Base-by-base conservation (phyloP, 2,329 filamentous ascomycete genomes). In the Colletotrichum orbiculare region DNA sequence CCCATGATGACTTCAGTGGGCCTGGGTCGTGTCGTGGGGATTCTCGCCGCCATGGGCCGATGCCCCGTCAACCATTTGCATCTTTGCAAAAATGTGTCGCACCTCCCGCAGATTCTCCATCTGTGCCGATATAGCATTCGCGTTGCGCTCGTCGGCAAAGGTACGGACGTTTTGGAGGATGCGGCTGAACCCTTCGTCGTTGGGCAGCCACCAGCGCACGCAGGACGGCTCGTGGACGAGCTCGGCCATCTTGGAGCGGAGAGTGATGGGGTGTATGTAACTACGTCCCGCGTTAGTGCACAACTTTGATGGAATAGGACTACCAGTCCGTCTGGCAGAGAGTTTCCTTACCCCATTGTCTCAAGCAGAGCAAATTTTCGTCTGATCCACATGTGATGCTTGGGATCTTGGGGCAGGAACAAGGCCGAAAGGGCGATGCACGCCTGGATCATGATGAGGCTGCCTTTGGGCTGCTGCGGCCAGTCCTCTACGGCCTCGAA, bases 121-220 rank as follows among this genome's bases (percentile, higher is more conserved):
- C 65, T 87, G 84, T 2, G 83, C 78, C 15, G 84, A 83, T n/a
- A 83, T 81, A 0, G 85, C 86, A 17, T 82, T 87, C 8, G 85
- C 81, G 65, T 88, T 91, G 52, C 93, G 87, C 69, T 96, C 92
- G 70, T 92, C 89, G 35, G 94, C 92, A 77, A 97, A 94, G 46
- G 88, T 86, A 17, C 94, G 90, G 67, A 97, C 89, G 58, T 87
- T 90, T 55, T 89, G 89, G 58, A 97, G 83, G 46, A 96, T 87
- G 1, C 87, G 86, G 10, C 87, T 90, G 71, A 91, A 91, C 2
- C 87, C 88, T 79, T 95, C 91, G 67, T 93, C 87, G 74, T 96
- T 86, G 2, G 94, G 92, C 3, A 97, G 85, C 96, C 96, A 99
- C 93, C 94, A 97, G 62, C 90, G 84, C 48, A 87, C 87, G 57